A percentile compares a stretch with the other conserved stretches of the same genome.
Evolutionary conservation across 2,329 filamentous ascomycete species (phyloP).

Genomic region (Fusarium solani-melongenae): DNA sequence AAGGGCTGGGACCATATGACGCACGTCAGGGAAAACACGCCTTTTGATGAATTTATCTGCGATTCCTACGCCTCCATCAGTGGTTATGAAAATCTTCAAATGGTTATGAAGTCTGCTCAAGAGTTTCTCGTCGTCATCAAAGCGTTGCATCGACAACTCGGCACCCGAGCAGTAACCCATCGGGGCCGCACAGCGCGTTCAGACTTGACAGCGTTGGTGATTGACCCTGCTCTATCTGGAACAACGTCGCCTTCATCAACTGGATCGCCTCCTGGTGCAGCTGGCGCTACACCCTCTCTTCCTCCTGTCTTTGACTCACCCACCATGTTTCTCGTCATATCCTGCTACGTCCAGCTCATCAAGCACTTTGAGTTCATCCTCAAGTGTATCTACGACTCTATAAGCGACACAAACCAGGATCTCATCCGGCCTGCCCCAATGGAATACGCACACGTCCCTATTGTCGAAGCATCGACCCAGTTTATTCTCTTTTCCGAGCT

Average conservation of each 20-base stretch:
- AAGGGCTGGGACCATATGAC: constrained; percentile 22
- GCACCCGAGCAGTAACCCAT: constrained; percentile 12
- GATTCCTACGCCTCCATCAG: constrained; percentile 6
- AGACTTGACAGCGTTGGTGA: constrained; percentile 8
- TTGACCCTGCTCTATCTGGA: constrained; percentile 7
- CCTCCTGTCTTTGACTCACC: constrained; percentile 38
- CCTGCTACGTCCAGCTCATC: constrained; percentile 45
- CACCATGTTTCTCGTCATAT: constrained; percentile 44
- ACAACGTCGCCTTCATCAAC: constrained; percentile 4
- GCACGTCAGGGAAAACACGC: constrained; percentile 1
- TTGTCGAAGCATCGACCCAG: constrained; percentile 42
- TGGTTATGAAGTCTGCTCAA: constrained; percentile 35
- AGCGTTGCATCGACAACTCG: constrained; percentile 38
- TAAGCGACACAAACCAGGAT: constrained; percentile 19
- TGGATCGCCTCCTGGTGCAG: background rate
- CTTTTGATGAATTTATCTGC: constrained; percentile 32
- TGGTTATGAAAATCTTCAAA: constrained; percentile 37
- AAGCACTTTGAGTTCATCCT: constrained; percentile 40
- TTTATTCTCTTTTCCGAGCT: constrained; percentile 45
- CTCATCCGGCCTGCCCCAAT: constrained; percentile 33
- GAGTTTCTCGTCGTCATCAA: constrained; percentile 44
- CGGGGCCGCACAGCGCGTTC: constrained; percentile 8
- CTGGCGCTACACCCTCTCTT: constrained; percentile 1
- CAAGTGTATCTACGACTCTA: constrained; percentile 30
- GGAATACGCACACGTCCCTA: constrained; percentile 38